Evolutionary conservation across 2,329 filamentous ascomycete genomes (phyloP), one percentile per base, ranked within the genome.

Genomic region (Aspergillus alliaceus): DNA sequence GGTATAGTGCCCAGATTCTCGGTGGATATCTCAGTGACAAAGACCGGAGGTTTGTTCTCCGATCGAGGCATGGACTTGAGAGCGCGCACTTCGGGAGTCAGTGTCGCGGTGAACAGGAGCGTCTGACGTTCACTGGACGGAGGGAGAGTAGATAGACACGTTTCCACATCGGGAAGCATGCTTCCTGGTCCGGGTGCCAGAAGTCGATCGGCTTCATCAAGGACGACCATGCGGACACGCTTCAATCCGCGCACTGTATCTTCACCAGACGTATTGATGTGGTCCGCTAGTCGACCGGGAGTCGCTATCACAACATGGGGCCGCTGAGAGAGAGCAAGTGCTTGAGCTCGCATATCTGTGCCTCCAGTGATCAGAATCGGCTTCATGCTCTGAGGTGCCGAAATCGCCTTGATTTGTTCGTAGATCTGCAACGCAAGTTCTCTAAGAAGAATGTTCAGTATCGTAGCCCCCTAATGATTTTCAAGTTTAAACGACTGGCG

Each of bases 241-340:
- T 87, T 83, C 46, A 99, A 79, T 1, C 92, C 93, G 58, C 86
- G 87, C 58, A 96, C 85, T 0, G 93, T 98, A 71, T 99, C 95
- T 68, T 93, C 87, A 42, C 95, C 95, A 15, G 93, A 98, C 1
- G 86, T 93, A 37, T 87, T 86, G 70, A 99, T 93, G 72, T 99
- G 95, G 72, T 99, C 93, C 18, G 95, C 95, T 22, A 99, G 81
- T 40, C 95, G 86, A 18, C 95, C 93, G 2, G 95, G 95, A 0
- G 95, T 99, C 24, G 95, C 93, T 70, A 99, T 95, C 44, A 99
- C 90, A 51, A 99, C 80, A 70, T 99, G 95, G 2, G 95, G 95
- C 42, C 91, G 83, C 63, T 88, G 84, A 1, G 89, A 86, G 18
- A 99, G 83, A 15, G 88, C 89, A 61, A 96, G 88, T 8, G 95